phyloP scores from a whole-genome alignment of 1,284 basidiomycete species.

The Austroboletus niveus region DNA sequence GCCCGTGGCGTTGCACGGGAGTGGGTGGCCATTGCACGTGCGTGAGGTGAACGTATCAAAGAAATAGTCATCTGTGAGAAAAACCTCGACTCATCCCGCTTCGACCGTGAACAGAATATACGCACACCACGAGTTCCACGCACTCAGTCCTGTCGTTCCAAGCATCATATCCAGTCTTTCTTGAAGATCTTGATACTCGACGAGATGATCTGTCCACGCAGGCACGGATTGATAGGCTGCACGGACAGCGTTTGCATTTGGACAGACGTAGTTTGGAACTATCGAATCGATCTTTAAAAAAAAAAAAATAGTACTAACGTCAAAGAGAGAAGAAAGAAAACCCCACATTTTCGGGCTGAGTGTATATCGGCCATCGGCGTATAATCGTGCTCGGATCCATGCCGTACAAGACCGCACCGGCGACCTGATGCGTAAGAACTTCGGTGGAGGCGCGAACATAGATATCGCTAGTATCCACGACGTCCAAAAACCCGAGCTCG shows the following conservation, averaged over 20 bases:
- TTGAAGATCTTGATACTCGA: constrained; percentile 41
- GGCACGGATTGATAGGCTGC: constrained; percentile 45
- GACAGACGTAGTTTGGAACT: constrained; percentile 49
- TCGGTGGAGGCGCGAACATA: constrained; percentile 46
- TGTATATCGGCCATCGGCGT: constrained; percentile 41
- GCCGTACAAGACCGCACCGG: constrained; percentile 48
- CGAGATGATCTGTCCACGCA: constrained; percentile 50
- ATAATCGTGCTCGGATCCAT: constrained; percentile 43
- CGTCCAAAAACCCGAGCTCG: constrained; percentile 41
- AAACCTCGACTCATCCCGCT: background rate
- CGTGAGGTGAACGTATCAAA: constrained; percentile 53
- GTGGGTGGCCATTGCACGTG: constrained; percentile 47
- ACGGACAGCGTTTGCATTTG: constrained; percentile 44
- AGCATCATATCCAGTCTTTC: constrained; percentile 41
- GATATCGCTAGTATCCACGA: constrained; percentile 41
- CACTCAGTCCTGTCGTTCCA: constrained; percentile 43
- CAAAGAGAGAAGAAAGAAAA: background rate
- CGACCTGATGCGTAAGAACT: constrained; percentile 50
- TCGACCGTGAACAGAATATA: background rate
- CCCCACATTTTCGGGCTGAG: constrained; percentile 40
- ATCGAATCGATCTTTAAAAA: constrained; percentile 49
- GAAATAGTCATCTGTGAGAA: constrained; percentile 38
- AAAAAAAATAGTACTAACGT: background rate
- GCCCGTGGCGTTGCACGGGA: constrained; percentile 48
- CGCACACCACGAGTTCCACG: constrained; percentile 50